Base-by-base conservation (phyloP, 306 rosid species). In the Senna siamea region DNA sequence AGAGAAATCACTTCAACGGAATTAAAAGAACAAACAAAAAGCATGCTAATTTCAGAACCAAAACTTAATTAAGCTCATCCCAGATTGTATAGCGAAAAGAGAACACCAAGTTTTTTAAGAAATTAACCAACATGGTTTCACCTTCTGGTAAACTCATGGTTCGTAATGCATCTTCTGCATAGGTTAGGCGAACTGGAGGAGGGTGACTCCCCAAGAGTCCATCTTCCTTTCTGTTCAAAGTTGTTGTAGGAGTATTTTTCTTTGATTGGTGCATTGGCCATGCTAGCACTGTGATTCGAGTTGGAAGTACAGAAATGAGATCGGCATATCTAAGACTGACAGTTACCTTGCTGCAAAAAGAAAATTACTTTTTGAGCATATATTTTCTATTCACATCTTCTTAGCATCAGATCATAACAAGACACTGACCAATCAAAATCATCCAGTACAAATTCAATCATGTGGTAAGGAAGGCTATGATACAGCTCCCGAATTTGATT, bases 111-210 rank as follows among this genome's bases (percentile, higher is more conserved):
- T 35, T 40, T 8, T n/a, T 30, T 22, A 14, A 4, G 9, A 15
- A 23, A 40, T 55, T 22, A 56, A 38, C 66, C 19, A 34, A 54
- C 70, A 41, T 32, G 65, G 19, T 47, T 41, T 8, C 60, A 85
- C 95, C 95, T 87, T 81, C 88, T 3, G 86, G 90, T 48, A 85
- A 77, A 78, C 95, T 87, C 90, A 72, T 79, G 59, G 78, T 84
- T 81, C 80, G 81, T 22, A 89, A 78, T 44, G 95, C 90, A 51
- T 85, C 92, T 70, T 89, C 95, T 0, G 92, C 95, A 58, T 85
- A 87, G 15, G 83, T 70, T 37, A 89, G 79, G 47, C 84, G 85
- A 55, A 81, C 72, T 20, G 92, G 89, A 58, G 73, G 44, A 20
- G 78, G 66, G 47, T 67, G 82, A 64, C 62, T 76, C 34, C 72